A percentile compares a stretch with the other conserved stretches of the same genome.
phyloP scores from a whole-genome alignment of 176 grass and related monocot species.

The Aegilops tauschii region DNA sequence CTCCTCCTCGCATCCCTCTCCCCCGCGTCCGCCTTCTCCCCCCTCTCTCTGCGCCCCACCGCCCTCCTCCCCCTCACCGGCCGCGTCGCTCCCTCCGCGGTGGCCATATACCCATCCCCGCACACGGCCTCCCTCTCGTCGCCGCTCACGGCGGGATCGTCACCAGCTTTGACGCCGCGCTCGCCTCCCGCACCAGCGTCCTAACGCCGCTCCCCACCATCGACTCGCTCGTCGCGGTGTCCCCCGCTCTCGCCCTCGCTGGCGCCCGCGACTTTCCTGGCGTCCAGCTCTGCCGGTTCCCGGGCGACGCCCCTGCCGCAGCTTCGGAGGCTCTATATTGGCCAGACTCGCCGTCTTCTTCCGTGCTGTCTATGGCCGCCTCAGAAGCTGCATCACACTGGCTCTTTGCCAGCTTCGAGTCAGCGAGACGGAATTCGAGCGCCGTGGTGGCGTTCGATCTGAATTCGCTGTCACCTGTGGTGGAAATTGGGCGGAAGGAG shows the following conservation, averaged over 20 bases:
- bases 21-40: slow-evolving; percentile 9
- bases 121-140: slow-evolving; percentile 40
- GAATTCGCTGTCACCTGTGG: slow-evolving; percentile 50
- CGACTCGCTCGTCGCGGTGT: slow-evolving; percentile 60
- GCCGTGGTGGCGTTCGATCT: slow-evolving; percentile 71
- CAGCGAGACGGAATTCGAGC: slow-evolving; percentile 63
- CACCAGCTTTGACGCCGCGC: slow-evolving; percentile 49
- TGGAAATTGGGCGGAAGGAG: slow-evolving; percentile 67
- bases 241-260: slow-evolving; percentile 38
- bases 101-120: slow-evolving; percentile 29
- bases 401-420: slow-evolving; percentile 82
- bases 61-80: neutral
- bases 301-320: neutral
- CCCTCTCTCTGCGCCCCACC: neutral
- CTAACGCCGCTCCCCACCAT: slow-evolving; percentile 68
- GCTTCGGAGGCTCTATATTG: slow-evolving; percentile 52
- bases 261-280: slow-evolving; percentile 67
- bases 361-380: slow-evolving; percentile 51
- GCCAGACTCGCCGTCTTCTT: slow-evolving; percentile 47
- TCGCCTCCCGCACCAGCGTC: slow-evolving; percentile 30
- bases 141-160: slow-evolving; percentile 67
- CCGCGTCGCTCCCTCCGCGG: slow-evolving; percentile 28
- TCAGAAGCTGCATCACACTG: neutral
- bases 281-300: slow-evolving; percentile 61
- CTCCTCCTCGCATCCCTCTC: slow-evolving; percentile 39